Evolutionary conservation across 768 basidiomycete species (phyloP), one percentile per base, ranked within the genome.

Genomic region (Coprinopsis cinerea): DNA sequence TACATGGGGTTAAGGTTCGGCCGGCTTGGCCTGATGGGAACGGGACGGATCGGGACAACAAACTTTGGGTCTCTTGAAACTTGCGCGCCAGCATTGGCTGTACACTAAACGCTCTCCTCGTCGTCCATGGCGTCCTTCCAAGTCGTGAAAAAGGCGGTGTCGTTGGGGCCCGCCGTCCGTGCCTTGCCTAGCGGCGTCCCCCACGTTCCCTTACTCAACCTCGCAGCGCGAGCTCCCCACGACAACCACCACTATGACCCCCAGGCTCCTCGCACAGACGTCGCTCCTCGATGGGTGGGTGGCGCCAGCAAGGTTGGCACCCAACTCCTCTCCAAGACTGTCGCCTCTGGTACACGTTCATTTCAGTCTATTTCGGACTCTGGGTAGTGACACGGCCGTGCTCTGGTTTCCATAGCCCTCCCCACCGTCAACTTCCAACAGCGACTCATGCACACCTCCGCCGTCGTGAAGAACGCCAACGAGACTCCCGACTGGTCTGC

Each of bases 401-500:
- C 23, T 28, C 18, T 22, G 10, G 15, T 37, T 36, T 22, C 34
- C 26, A 35, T 64, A 78, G 85, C 78, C 41, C 67, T 76, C n/a
- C 63, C 81, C 17, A 78, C 79, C 15, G 66, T 72, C 49, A 64
- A 71, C 56, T 72, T 73, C 69, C 79, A 83, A 54, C 83, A 79
- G 51, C 85, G 89, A 62, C 75, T 84, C 53, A 71, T 95, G 51
- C 87, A 90, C 64, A 88, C 88, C 57, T 85, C 92, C 48, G 76
- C 81, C 39, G 71, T 75, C 48, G 72, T 72, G 59, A 79, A 77
- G 58, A 81, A 85, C 61, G 81, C 85, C 25, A 83, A 88, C 41
- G 75, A 90, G 54, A 90, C 95, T 6, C 96, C 96, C 55, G 87
- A 97, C 73, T 94, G 88, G 64, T 78, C 82, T 37, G 66, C 82